Percentiles rank a stretch among this genome's conserved stretches.
These are phyloP conservation scores for Favolaschia claudopus DNA, from an alignment of 768 basidiomycete genomes.

Conservation along the genomic window DNA sequence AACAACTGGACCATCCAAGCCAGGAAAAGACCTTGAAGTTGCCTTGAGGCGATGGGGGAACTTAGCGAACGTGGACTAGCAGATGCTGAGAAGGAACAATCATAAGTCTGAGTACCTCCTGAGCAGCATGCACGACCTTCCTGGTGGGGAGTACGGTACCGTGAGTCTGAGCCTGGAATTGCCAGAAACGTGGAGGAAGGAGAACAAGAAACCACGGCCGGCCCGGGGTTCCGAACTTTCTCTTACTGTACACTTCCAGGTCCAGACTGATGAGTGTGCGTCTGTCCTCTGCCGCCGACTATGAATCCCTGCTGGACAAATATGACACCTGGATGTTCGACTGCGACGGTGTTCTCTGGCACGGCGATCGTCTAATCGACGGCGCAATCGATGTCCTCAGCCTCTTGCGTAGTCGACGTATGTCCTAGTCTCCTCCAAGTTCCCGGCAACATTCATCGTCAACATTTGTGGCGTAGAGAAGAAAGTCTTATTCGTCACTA, in stretches of 20 bases:
- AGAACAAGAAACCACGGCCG: too few species aligned
- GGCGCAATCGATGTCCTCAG: slow-evolving; percentile 80
- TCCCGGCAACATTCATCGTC: neutral
- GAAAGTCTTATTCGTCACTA: slow-evolving; percentile 91
- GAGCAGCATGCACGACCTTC: too few species aligned
- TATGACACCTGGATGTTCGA: slow-evolving; percentile 97
- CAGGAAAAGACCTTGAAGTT: neutral
- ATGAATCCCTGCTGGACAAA: slow-evolving; percentile 58
- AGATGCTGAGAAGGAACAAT: too few species aligned
- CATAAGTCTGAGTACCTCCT: too few species aligned
- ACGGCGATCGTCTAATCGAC: slow-evolving; percentile 79
- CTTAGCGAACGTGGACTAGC: too few species aligned
- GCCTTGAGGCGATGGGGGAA: slow-evolving; percentile 13
- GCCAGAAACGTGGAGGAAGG: too few species aligned
- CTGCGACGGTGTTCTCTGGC: slow-evolving; percentile 96
- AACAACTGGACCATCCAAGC: neutral
- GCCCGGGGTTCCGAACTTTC: too few species aligned
- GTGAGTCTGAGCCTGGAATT: too few species aligned
- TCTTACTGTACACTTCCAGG: too few species aligned
- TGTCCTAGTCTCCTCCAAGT: slow-evolving; percentile 37
- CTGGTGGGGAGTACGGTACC: too few species aligned
- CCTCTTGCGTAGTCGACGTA: slow-evolving; percentile 75
- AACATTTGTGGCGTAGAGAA: slow-evolving; percentile 63
- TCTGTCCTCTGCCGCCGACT: slow-evolving; percentile 53
- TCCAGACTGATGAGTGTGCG: slow-evolving; percentile 49